Percentiles rank a stretch among this genome's conserved stretches.
Conservation (phyloP, 2,329 filamentous ascomycete genomes). For the Aureobasidium zeae region DNA sequence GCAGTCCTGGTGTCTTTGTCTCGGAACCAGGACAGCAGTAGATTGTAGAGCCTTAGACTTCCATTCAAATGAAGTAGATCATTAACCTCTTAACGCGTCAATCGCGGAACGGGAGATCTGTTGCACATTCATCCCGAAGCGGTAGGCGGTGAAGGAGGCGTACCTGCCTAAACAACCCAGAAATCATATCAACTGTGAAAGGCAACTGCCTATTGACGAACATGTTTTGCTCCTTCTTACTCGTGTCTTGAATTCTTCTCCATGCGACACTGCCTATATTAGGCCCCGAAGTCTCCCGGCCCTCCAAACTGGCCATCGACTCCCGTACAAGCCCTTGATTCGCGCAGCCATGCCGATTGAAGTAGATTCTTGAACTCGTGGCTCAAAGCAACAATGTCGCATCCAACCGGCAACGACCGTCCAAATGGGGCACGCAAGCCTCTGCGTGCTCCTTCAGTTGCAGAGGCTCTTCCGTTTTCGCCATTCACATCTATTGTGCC, state of each 20-base stretch:
- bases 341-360: slow-evolving; percentile 4
- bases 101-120: slow-evolving; percentile 3
- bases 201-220: slow-evolving; percentile 8
- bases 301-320: no score
- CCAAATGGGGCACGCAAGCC: neutral
- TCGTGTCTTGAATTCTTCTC: no score
- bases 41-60: no score
- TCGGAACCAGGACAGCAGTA: no score
- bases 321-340: no score
- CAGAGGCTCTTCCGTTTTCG: slow-evolving; percentile 72
- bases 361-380: neutral
- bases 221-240: no score
- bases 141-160: slow-evolving; percentile 2
- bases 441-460: slow-evolving; percentile 43
- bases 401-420: slow-evolving; percentile 4
- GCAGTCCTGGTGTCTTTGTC: no score
- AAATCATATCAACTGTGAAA: neutral
- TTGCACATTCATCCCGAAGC: slow-evolving; percentile 1
- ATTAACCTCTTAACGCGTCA: neutral
- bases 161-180: slow-evolving; percentile 12
- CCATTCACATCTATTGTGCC: slow-evolving; percentile 73
- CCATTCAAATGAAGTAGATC: no score
- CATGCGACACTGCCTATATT: no score
- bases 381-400: neutral
- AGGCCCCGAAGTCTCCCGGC: no score